Conservation (phyloP, 2,329 filamentous ascomycete species). For the Diplodia sapinea region DNA sequence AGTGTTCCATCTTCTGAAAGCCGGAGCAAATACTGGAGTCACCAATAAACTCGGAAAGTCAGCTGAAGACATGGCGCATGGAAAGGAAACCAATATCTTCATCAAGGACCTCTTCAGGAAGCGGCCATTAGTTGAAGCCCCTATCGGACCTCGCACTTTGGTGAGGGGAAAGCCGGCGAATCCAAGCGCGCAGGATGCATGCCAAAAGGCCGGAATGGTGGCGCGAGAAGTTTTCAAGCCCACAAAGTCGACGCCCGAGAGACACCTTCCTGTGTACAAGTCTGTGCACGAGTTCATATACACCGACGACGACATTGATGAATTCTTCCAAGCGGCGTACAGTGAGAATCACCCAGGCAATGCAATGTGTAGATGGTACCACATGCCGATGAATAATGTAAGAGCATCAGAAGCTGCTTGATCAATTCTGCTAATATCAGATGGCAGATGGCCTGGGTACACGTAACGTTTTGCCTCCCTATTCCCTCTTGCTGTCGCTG, state of each 20-base stretch:
- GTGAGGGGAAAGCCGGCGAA: background rate
- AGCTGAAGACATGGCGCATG: too few species aligned
- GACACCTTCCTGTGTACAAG: conserved; percentile 17
- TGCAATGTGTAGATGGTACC: conserved; percentile 12
- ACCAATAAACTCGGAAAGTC: too few species aligned
- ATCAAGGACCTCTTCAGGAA: background rate
- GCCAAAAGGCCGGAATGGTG: background rate
- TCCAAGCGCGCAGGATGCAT: background rate
- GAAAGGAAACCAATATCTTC: background rate
- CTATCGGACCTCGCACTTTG: background rate
- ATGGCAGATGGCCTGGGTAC: conserved; percentile 14
- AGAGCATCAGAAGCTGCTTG: background rate
- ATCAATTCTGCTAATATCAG: background rate
- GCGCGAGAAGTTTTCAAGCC: background rate
- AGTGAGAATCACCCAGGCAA: background rate
- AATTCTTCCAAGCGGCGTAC: background rate
- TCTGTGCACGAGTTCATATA: conserved; percentile 5
- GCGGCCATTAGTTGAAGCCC: conserved; percentile 1
- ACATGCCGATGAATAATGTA: conserved; percentile 18
- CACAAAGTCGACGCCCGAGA: background rate
- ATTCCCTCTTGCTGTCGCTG: background rate
- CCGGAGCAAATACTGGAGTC: background rate
- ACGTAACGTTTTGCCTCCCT: background rate
- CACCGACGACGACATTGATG: background rate
- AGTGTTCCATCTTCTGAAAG: background rate